These are phyloP conservation scores for Ceratocystis eucalypticola DNA, from an alignment of 2,329 filamentous ascomycete genomes.

Conservation along the genomic window DNA sequence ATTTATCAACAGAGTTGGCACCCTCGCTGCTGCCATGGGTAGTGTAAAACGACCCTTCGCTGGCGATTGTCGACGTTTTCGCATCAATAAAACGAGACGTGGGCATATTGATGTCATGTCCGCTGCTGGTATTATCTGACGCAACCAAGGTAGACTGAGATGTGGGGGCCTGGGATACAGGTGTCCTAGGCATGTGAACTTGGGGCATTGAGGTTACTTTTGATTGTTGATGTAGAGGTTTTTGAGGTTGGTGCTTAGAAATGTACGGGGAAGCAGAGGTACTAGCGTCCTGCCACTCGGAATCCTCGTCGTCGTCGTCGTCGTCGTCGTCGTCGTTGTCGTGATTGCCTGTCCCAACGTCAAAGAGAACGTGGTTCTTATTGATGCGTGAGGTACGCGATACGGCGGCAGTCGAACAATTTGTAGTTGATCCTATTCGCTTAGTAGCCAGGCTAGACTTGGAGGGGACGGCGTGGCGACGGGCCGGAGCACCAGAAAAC, in stretches of 20 bases:
- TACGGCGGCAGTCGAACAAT: not conserved
- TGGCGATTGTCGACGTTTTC: conserved; percentile 36
- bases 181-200: not conserved
- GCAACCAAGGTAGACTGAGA: conserved; percentile 5
- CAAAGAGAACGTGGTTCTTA: conserved; percentile 48
- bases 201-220: conserved; percentile 18
- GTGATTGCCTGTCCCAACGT: conserved; percentile 38
- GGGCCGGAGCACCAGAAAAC: conserved; percentile 32
- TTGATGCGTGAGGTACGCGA: conserved; percentile 37
- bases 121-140: conserved; percentile 25
- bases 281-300: conserved; percentile 56
- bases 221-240: not conserved
- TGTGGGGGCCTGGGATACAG: not conserved
- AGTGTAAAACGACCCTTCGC: conserved; percentile 40
- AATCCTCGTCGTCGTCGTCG: conserved; percentile 32
- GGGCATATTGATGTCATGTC: conserved; percentile 37
- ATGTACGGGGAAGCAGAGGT: conserved; percentile 45
- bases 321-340: conserved; percentile 39
- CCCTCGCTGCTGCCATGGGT: conserved; percentile 23
- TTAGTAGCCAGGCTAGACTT: conserved; percentile 41
- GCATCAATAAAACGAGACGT: conserved; percentile 48
- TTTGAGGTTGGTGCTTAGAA: conserved; percentile 18
- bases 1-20: conserved; percentile 25
- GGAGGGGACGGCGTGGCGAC: conserved; percentile 43
- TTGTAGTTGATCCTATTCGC: conserved; percentile 29